These are phyloP conservation scores for Paraphoma sp. DNA, from an alignment of 2,329 filamentous ascomycete genomes.

Conservation along the genomic window DNA sequence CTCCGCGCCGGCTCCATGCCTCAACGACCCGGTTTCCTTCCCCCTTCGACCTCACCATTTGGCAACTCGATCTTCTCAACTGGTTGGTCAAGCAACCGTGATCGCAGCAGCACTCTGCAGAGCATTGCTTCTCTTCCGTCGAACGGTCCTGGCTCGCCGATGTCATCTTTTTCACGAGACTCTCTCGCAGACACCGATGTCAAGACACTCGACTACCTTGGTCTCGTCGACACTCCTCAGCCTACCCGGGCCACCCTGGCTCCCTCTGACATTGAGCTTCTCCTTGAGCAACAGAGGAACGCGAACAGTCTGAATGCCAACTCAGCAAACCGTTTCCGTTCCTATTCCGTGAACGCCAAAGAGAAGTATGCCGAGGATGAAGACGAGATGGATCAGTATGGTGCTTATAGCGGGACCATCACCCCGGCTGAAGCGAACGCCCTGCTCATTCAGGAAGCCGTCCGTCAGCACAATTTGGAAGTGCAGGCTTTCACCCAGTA, in stretches of 20 bases:
- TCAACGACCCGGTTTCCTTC: conserved; percentile 75
- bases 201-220: conserved; percentile 93
- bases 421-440: conserved; percentile 67
- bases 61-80: conserved; percentile 88
- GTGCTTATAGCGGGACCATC: conserved; percentile 64
- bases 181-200: conserved; percentile 87
- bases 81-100: conserved; percentile 81
- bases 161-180: conserved; percentile 84
- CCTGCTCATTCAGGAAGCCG: conserved; percentile 70
- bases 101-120: conserved; percentile 85
- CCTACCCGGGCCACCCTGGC: conserved; percentile 75
- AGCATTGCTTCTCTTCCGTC: conserved; percentile 87
- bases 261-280: conserved; percentile 61
- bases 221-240: conserved; percentile 91
- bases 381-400: conserved; percentile 71
- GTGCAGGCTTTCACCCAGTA: conserved; percentile 92
- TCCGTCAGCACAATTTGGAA: conserved; percentile 90
- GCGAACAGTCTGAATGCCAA: conserved; percentile 68
- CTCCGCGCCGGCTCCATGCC: conserved; percentile 94
- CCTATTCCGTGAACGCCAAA: conserved; percentile 98
- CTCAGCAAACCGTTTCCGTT: conserved; percentile 84
- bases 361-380: conserved; percentile 71
- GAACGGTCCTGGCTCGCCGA: conserved; percentile 86
- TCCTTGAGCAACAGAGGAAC: conserved; percentile 59
- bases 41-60: conserved; percentile 69